Percentiles rank a stretch among this genome's conserved stretches.
Conservation (phyloP, 2,329 filamentous ascomycete genomes). For the Aureobasidium sp. region DNA sequence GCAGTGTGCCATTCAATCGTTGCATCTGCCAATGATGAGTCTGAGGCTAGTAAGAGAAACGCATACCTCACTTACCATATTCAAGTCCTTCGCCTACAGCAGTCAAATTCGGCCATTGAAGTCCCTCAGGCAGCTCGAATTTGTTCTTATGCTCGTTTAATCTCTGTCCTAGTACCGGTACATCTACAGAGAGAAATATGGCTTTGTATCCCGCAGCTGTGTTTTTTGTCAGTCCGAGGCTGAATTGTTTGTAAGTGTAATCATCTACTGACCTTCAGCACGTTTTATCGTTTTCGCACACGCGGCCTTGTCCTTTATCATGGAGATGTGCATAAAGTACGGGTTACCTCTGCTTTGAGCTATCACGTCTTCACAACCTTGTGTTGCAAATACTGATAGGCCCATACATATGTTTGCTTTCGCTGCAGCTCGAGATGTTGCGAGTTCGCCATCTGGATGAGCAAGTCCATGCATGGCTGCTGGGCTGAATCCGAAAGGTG, state of each 20-base stretch:
- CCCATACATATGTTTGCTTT: conserved; percentile 46
- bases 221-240: conserved; percentile 27
- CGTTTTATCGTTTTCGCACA: conserved; percentile 14
- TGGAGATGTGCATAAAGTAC: conserved; percentile 57
- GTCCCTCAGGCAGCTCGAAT: conserved; percentile 50
- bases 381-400: conserved; percentile 49
- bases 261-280: conserved; percentile 22
- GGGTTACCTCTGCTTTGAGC: conserved; percentile 31
- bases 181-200: conserved; percentile 57
- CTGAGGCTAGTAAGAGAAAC: neutral
- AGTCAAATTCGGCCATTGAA: conserved; percentile 45
- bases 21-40: neutral
- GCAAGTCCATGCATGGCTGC: conserved; percentile 54
- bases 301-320: conserved; percentile 49
- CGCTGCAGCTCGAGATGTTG: conserved; percentile 48
- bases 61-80: neutral
- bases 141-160: conserved; percentile 57
- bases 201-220: conserved; percentile 53
- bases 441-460: conserved; percentile 53
- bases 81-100: neutral
- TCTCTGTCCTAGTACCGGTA: conserved; percentile 54
- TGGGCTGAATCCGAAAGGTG: conserved; percentile 54
- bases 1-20: conserved; percentile 43
- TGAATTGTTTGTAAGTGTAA: too few species aligned
- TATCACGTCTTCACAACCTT: conserved; percentile 50